A percentile compares a stretch with the other conserved stretches of the same genome.
Conservation (phyloP, 345 rosid species). For the Citrus reticulata region DNA sequence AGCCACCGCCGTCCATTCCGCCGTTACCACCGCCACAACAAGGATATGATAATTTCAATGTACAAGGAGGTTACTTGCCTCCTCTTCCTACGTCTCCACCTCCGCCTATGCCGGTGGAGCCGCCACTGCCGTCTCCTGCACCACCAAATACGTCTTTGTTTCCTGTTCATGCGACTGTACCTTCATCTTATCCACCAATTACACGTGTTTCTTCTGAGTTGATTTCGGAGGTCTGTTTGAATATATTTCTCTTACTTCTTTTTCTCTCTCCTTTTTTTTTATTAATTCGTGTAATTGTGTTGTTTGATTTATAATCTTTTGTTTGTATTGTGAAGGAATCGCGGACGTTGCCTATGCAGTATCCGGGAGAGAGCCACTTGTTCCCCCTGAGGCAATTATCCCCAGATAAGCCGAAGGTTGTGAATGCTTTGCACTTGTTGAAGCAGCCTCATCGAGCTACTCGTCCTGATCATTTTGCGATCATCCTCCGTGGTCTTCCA, state of each 20-base stretch:
- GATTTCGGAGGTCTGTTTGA: constrained; percentile 28
- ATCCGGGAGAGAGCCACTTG: constrained; percentile 24
- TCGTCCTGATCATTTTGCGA: constrained; percentile 85
- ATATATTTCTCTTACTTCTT: constrained; percentile 2
- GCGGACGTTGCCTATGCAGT: constrained; percentile 27
- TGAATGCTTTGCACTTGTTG: constrained; percentile 70
- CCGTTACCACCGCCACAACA: constrained; percentile 1
- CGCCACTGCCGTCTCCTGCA: constrained; percentile 12
- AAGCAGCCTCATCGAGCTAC: constrained; percentile 58
- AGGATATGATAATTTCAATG: constrained; percentile 18
- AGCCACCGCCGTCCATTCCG: not conserved
- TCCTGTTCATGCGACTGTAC: constrained; percentile 34
- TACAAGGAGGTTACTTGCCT: constrained; percentile 24
- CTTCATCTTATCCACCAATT: constrained; percentile 24
- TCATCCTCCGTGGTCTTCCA: constrained; percentile 91
- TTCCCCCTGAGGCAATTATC: constrained; percentile 34
- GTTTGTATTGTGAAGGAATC: constrained; percentile 28
- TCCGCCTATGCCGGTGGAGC: constrained; percentile 58
- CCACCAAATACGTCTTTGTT: constrained; percentile 38
- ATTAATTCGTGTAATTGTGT: not conserved
- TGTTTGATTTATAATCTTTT: not conserved
- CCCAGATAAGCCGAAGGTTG: constrained; percentile 44
- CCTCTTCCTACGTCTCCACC: constrained; percentile 69
- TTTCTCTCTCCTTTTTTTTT: not conserved
- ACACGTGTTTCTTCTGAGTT: constrained; percentile 20